Evolutionary conservation across 2,329 filamentous ascomycete species (phyloP), one percentile per base, ranked within the genome.

Genomic region (Colletotrichum echinochloae): DNA sequence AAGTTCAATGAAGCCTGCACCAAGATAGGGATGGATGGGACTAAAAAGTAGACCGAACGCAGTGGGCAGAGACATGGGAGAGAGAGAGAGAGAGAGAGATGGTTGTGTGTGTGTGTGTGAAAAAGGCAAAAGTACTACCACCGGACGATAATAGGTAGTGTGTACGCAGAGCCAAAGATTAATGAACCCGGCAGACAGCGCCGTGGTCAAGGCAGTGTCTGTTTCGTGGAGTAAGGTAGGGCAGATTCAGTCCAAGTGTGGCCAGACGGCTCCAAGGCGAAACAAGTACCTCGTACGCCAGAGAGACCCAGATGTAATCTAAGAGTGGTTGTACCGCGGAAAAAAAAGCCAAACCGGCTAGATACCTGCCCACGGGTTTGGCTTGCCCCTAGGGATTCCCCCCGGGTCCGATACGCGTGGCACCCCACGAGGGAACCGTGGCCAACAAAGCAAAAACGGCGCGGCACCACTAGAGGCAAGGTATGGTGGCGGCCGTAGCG

Each of bases 211-310:
- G 59, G 64, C 67, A 67, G 57, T 70, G 49, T 62, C 68, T 52
- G 64, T 70, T 70, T 54, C 68, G 68, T 59, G 68, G 68, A 67
- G 68, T 70, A 62, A 70, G 64, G 59, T 67, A 67, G 68, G 68
- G 68, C 68, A 70, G 57, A 59, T 54, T 67, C 52, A 70, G 68
- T 41, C 64, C 67, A 46, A 67, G 57, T 67, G 46, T 26, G 67
- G 67, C 67, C 67, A 70, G 52, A 67, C 57, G 67, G 64, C 35
- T 37, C 51, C 57, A 59, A 70, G 56, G 57, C 52, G 59, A 63
- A 66, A 56, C 68, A 61, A 70, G 68, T 64, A 54, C 68, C 64
- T 70, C 64, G 68, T 67, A 57, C 41, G 30, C 64, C 41, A 54
- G 68, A 62, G 49, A 66, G 68, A 67, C 68, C 68, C 68, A 70